Base-by-base conservation (phyloP, 805 yeast species). In the Saccharomyces mikatae region DNA sequence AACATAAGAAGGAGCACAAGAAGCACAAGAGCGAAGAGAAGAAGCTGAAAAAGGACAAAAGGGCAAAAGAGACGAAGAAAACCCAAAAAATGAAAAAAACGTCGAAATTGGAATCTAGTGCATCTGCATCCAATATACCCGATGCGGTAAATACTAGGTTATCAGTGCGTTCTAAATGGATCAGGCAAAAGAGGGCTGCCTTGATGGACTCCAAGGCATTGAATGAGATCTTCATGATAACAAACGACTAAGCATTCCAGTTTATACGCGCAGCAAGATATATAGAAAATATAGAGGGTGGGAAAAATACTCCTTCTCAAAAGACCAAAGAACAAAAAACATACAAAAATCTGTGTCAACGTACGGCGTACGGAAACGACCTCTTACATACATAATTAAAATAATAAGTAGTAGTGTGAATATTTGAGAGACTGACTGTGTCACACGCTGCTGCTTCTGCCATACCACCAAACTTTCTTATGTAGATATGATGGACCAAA, bases 141-240 rank as follows among this genome's bases (percentile, higher is more conserved):
- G 57, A 67, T 8, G 70, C 76, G 6, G 71, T 79, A 0, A 61
- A 79, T 11, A 78, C 85, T n/a, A 76, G 87, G 63, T 67, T 82
- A 50, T 84, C 95, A 0, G 87, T 87, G 3, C 80, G 98, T 68
- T 84, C 95, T 24, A 85, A 81, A 69, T 91, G 89, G 85, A 91
- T 92, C 53, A 85, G 79, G 60, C 96, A 90, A 69, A 92, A 92
- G 68, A 80, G 94, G 63, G 94, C 96, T 10, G 92, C 97, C 1
- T 89, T 91, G 0, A 81, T 86, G 83, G 98, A 92, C 67, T 79
- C 86, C 2, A 84, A 89, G 68, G 90, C 96, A 13, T 77, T 92
- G 58, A 89, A 88, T 62, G 98, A 92, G 71, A 92, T 92, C 55
- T 88, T 92, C 67, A 92, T 92, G 97, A 81, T 90, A 49, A 75